Evolutionary conservation across 2,329 filamentous ascomycete genomes (phyloP), one percentile per base, ranked within the genome.

Genomic region (Aspergillus sergii): DNA sequence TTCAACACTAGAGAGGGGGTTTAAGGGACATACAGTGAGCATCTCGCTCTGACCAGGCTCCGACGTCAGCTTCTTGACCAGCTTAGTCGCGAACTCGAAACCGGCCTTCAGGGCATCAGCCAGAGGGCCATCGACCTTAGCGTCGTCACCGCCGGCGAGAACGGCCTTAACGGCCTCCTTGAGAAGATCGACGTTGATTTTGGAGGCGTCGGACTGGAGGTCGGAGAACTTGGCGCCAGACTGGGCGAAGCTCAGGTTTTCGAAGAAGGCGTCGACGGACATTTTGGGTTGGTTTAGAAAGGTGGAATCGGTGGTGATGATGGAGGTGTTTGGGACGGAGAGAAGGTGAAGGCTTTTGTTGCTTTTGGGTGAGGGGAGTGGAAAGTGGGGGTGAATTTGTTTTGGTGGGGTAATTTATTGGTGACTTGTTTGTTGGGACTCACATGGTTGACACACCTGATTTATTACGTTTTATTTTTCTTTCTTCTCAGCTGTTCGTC

Each of bases 11-110:
- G 16, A 3, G n/a, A 6, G 55, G 9, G 32, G 19, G 43, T 36
- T 36, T 56, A 23, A 28, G n/a, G 16, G 14, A 66, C 71, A 57
- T 73, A 82, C 80, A 41, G 68, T 67, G 66, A 72, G 62, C 68
- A 72, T 73, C 62, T 73, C 73, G 28, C 66, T 63, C 39, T 63
- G 62, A 28, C 64, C 68, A 5, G 73, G 72, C 41, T 69, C 65
- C 51, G 60, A 65, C 50, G 65, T 61, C 41, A 76, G 63, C 68
- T 71, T 70, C 71, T 72, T 73, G 4, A 76, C 71, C 11, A 74
- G 59, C 66, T 70, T 69, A 14, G 71, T 67, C 9, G 74, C 74
- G 57, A 73, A 76, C 66, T 75, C 71, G 50, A 76, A 76, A 1
- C 68, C 74, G 2, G 67, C 69, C 61, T 73, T 73, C 30, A 76